Evolutionary conservation across 768 basidiomycete genomes (phyloP).

Genomic region (Suillus decipiens): DNA sequence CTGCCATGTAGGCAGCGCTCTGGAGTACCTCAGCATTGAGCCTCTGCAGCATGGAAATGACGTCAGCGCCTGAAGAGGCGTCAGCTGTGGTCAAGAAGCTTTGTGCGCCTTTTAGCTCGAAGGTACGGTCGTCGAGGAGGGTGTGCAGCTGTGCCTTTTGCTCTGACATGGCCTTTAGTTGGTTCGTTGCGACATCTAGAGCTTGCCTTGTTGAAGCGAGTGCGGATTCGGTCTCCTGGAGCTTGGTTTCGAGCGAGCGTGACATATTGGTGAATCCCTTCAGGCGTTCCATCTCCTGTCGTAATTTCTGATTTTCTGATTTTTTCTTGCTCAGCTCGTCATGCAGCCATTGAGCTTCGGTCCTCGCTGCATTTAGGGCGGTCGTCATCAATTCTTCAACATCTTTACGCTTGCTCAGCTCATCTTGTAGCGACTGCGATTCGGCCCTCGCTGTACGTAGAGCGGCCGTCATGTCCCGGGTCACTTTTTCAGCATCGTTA

Average conservation of each 20-base stretch:
- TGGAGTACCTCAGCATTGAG: constrained; percentile 53
- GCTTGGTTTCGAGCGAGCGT: not conserved
- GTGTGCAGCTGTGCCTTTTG: constrained; percentile 19
- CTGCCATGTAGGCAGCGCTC: constrained; percentile 48
- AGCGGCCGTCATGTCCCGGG: not conserved
- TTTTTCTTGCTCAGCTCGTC: not conserved
- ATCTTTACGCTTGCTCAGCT: too few species aligned
- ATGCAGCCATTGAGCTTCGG: not conserved
- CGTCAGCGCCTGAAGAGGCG: constrained; percentile 44
- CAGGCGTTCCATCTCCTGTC: not conserved
- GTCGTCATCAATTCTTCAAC: not conserved
- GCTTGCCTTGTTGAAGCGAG: not conserved
- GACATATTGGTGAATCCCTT: not conserved
- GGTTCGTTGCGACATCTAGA: constrained; percentile 1
- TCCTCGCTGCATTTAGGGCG: too few species aligned
- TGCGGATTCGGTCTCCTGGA: not conserved
- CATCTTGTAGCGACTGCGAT: too few species aligned
- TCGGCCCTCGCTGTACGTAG: not conserved
- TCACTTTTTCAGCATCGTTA: too few species aligned
- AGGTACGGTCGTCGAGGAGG: constrained; percentile 42
- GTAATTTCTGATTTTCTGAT: not conserved
- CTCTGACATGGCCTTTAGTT: constrained; percentile 2
- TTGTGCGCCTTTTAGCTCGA: constrained; percentile 47
- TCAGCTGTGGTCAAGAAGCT: constrained; percentile 50
- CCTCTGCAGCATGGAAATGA: constrained; percentile 42